These are phyloP conservation scores for Macrotyloma uniflorum DNA, from an alignment of 306 rosid species.

Conservation along the genomic window DNA sequence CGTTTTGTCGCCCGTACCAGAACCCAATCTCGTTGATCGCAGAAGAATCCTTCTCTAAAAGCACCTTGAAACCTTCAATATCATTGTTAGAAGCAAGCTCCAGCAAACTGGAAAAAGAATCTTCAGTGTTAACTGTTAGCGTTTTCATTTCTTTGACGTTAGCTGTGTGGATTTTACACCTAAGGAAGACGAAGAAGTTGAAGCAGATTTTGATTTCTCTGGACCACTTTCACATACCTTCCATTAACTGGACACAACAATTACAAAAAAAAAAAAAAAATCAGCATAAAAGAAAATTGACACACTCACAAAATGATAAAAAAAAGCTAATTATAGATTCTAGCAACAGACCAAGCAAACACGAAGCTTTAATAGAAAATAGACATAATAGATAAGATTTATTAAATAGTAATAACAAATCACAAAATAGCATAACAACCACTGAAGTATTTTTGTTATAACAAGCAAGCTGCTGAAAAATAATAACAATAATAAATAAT, in stretches of 20 bases:
- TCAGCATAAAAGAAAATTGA: not conserved
- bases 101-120: conserved; percentile 64
- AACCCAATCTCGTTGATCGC: conserved; percentile 61
- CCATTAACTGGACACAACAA: conserved; percentile 37
- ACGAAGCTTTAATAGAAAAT: not conserved
- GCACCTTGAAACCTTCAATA: conserved; percentile 54
- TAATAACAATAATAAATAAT: not conserved
- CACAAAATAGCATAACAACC: not conserved
- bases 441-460: not conserved
- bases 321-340: not conserved
- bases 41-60: conserved; percentile 51
- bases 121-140: conserved; percentile 53
- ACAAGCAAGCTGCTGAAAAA: not conserved
- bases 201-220: conserved; percentile 50
- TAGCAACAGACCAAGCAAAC: not conserved
- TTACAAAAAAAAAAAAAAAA: not conserved
- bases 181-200: conserved; percentile 38
- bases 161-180: conserved; percentile 39
- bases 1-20: conserved; percentile 71
- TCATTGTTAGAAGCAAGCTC: conserved; percentile 86
- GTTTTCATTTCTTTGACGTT: conserved; percentile 58
- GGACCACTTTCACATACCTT: conserved; percentile 64
- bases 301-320: not conserved
- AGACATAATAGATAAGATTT: not conserved
- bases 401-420: not conserved